Base-by-base conservation (phyloP, 192 early-diverging fungal species). In the Umbelopsis sp. region DNA sequence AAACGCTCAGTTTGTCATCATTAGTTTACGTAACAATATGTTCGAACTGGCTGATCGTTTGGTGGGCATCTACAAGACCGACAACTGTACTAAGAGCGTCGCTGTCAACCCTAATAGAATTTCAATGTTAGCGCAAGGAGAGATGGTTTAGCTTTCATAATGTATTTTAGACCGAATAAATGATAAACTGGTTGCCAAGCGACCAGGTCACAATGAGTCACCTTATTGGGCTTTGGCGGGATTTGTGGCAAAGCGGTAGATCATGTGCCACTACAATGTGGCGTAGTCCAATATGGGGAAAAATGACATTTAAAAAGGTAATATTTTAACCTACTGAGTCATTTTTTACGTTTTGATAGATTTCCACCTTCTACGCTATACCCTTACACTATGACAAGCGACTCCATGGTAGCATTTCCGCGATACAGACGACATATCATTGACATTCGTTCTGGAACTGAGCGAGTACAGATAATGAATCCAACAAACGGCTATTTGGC, bases 21-120 rank as follows among this genome's bases (percentile, higher is more conserved):
- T 99, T 77, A 96, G 94, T 74, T 84, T 99, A 70, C 86, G 98
- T 67, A 98, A 99, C 86, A 97, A 99, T 77, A 99, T 99, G 97
- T 99, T 99, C 90, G 98, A 99, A 82, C 85, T 98, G 20, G 98
- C 97, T 0, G 97, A 98, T 78, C 90, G 96, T n/a, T 83, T 99
- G 21, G 93, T 99, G 4, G 98, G 98, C 49, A 97, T 99, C 47
- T 98, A 99, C 82, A 99, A 99, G 86, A 97, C 95, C 2, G 85
- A 95, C 56, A 91, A 98, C 78, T 90, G 87, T 34, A 94, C 95
- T 44, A 94, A 94, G 82, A 91, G 91, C 70, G 84, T 92, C 59
- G 83, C 89, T 36, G 91, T 92, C 70, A 85, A 90, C 68, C 90
- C 91, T 26, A 71, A 73, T 47, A 74, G 71, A 71, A 71, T 79